phyloP scores from a whole-genome alignment of 1,284 basidiomycete genomes.

The Neonothopanus nambi region DNA sequence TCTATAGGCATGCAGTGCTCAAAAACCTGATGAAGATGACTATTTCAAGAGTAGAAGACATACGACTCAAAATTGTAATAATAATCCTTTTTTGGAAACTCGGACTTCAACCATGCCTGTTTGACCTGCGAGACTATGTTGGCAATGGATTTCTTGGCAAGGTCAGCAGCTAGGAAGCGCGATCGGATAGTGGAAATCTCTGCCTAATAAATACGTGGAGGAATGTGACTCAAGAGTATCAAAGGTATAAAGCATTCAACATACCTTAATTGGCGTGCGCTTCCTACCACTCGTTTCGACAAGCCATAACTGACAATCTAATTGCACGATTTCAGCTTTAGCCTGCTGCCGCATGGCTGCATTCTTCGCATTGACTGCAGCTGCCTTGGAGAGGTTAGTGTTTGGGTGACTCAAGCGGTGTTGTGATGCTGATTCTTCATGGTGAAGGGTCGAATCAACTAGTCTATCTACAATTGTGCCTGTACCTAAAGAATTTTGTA shows the following conservation, averaged over 20 bases:
- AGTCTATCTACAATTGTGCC: too few species aligned
- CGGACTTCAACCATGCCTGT: background rate
- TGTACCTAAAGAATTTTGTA: too few species aligned
- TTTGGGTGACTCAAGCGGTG: conserved; percentile 2
- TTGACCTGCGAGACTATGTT: background rate
- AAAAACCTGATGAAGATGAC: too few species aligned
- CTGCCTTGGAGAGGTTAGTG: background rate
- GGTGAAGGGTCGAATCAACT: background rate
- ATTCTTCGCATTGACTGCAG: background rate
- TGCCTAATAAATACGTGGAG: background rate
- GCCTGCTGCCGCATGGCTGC: background rate
- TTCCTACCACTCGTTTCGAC: too few species aligned
- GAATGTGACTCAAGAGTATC: background rate
- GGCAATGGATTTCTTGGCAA: background rate
- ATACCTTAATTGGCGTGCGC: too few species aligned
- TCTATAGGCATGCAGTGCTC: background rate
- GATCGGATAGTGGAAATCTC: background rate
- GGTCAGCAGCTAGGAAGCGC: background rate
- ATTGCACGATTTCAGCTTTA: background rate
- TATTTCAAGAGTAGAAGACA: too few species aligned
- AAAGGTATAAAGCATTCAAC: background rate
- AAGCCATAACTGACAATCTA: background rate
- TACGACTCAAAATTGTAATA: background rate
- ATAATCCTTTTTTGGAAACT: background rate
- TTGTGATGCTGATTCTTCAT: background rate